phyloP scores from a whole-genome alignment of 2,329 filamentous ascomycete genomes.

The Ceratocystis cubensis region DNA sequence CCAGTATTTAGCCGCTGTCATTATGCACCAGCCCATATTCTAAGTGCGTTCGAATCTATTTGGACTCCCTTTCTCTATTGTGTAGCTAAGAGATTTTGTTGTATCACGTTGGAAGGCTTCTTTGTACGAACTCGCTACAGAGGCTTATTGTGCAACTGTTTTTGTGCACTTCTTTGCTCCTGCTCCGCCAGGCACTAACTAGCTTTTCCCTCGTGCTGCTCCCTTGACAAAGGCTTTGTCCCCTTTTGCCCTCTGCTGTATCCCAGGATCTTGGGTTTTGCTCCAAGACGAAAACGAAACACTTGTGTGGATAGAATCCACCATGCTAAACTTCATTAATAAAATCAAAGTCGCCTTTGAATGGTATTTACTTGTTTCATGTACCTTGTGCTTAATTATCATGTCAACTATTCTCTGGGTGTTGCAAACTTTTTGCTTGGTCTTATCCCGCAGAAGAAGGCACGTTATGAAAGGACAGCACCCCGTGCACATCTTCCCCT shows the following conservation, averaged over 20 bases:
- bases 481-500: background rate
- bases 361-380: background rate
- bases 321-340: background rate
- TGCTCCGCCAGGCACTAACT: too few relatives aligned
- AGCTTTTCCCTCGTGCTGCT: background rate
- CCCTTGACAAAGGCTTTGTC: constrained; percentile 8
- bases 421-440: background rate
- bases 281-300: background rate
- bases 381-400: background rate
- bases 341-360: background rate
- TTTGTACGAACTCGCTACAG: background rate
- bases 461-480: background rate
- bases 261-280: background rate
- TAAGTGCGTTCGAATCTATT: too few relatives aligned
- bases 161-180: background rate
- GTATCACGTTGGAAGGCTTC: background rate
- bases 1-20: background rate
- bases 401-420: background rate
- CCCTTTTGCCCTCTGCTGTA: background rate
- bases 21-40: background rate
- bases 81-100: background rate
- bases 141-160: background rate
- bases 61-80: too few relatives aligned
- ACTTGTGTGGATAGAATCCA: background rate
- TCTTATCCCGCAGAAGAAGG: background rate